Conservation (phyloP, 228 moss, liverwort and hornwort species). For the Sphagnum magellanicum region DNA sequence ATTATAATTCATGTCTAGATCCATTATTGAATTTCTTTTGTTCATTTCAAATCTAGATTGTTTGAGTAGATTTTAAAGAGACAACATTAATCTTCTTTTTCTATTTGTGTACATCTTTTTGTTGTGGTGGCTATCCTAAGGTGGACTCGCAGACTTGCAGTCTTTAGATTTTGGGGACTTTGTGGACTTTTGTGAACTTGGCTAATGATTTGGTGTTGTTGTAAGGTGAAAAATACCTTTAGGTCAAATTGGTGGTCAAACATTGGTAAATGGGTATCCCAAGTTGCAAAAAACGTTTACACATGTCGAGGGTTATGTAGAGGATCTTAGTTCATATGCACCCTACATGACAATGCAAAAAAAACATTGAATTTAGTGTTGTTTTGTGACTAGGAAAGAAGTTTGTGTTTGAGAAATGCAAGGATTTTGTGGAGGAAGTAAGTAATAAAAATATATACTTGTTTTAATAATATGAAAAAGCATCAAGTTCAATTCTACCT, state of each 20-base stretch:
- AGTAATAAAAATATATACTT: background rate
- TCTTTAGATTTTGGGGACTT: background rate
- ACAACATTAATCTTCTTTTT: background rate
- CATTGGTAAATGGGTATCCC: conserved; percentile 36
- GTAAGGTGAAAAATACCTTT: conserved; percentile 18
- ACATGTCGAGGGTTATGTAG: conserved; percentile 24
- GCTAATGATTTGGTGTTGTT: background rate
- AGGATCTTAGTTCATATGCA: conserved; percentile 30
- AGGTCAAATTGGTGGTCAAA: conserved; percentile 28
- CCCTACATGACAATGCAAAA: conserved; percentile 28
- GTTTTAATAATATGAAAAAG: background rate
- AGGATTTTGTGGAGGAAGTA: conserved; percentile 38
- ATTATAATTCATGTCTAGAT: too few species aligned
- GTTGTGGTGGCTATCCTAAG: background rate
- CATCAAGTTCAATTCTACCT: background rate
- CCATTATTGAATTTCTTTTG: too few species aligned
- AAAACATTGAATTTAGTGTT: conserved; percentile 23
- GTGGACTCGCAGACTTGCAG: too few species aligned
- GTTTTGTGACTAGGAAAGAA: conserved; percentile 13
- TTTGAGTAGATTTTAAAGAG: background rate
- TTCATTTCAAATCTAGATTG: too few species aligned
- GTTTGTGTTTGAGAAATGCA: conserved; percentile 9
- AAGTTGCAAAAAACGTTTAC: conserved; percentile 14
- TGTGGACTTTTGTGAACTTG: background rate
- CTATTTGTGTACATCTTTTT: background rate